Evolutionary conservation across 345 rosid genomes (phyloP).

Genomic region (Rhodomyrtus tomentosa): DNA sequence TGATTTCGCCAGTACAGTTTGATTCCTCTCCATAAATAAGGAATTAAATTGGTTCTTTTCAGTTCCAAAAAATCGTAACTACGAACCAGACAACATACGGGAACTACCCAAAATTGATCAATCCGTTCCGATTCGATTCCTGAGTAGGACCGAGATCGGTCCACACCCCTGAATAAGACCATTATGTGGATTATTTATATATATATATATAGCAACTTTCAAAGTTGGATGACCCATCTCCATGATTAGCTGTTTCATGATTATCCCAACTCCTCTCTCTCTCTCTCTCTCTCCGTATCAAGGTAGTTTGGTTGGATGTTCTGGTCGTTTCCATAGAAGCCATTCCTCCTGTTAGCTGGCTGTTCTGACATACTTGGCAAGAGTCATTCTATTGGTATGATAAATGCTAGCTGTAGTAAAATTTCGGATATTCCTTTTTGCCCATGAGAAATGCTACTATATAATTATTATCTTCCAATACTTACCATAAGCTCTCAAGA

Average conservation of each 20-base stretch:
- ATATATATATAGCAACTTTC: background rate
- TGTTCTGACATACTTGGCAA: background rate
- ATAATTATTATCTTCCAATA: background rate
- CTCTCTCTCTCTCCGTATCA: background rate
- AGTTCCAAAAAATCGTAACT: background rate
- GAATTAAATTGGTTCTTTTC: background rate
- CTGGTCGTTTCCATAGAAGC: background rate
- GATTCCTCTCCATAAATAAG: background rate
- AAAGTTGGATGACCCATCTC: background rate
- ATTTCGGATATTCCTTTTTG: background rate
- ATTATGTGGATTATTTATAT: background rate
- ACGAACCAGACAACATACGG: fast-evolving
- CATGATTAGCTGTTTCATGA: background rate
- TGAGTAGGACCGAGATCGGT: background rate
- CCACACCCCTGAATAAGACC: background rate
- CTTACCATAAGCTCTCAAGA: background rate
- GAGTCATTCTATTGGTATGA: background rate
- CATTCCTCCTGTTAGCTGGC: background rate
- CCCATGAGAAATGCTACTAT: background rate
- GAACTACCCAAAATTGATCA: fast-evolving
- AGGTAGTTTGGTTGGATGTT: background rate
- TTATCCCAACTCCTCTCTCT: background rate
- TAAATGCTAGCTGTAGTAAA: background rate
- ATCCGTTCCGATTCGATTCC: fast-evolving
- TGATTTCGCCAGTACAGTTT: background rate